Conservation (phyloP, 495 filamentous ascomycete species). For the Neurospora sublineolata region DNA sequence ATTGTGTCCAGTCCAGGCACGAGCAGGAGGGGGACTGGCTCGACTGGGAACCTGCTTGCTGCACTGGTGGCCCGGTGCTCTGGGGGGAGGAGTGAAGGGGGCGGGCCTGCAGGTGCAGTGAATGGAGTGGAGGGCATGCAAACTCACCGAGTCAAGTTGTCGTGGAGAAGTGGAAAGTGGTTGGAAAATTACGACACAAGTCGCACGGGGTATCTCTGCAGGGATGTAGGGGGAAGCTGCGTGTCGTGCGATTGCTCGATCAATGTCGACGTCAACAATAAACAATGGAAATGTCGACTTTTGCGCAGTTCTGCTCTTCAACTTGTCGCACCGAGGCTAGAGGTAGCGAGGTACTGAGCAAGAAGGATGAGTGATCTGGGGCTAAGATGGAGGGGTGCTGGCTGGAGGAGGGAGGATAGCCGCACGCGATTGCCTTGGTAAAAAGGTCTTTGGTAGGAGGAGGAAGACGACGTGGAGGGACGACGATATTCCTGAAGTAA, state of each 20-base stretch:
- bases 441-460: neutral
- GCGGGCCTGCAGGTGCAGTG: slow-evolving; percentile 3
- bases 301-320: neutral
- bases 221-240: slow-evolving; percentile 6
- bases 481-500: neutral
- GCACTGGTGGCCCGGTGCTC: neutral
- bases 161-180: neutral
- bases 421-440: neutral
- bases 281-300: neutral
- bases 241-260: neutral
- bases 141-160: neutral
- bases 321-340: slow-evolving; percentile 1
- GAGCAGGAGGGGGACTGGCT: neutral
- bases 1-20: neutral
- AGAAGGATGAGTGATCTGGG: slow-evolving; percentile 7
- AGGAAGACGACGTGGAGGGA: neutral
- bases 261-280: neutral
- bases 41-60: neutral
- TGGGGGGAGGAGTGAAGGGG: neutral
- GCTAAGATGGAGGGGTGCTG: neutral
- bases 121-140: neutral
- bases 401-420: neutral
- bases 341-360: neutral
- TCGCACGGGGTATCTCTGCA: slow-evolving; percentile 10
- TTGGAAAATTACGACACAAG: slow-evolving; percentile 1